These are phyloP conservation scores for Inonotus obliquus DNA, from an alignment of 1,284 basidiomycete genomes.

Conservation along the genomic window DNA sequence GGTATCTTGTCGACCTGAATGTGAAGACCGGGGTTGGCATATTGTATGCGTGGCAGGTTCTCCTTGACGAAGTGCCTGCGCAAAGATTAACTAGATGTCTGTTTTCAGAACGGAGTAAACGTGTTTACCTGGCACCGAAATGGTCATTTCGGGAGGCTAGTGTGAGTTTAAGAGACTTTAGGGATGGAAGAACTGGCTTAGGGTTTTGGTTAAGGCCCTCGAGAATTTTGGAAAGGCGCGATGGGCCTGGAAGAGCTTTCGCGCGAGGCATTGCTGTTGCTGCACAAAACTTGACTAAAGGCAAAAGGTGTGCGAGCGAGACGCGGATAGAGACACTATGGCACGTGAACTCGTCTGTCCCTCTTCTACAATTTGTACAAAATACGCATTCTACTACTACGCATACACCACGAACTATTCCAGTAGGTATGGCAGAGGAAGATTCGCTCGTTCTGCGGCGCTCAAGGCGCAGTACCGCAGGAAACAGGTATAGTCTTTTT, in stretches of 20 bases:
- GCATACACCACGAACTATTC: too few relatives aligned
- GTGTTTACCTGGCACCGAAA: slow-evolving; percentile 58
- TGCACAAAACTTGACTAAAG: not conserved
- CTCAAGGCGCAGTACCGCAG: slow-evolving; percentile 64
- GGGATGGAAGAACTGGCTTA: slow-evolving; percentile 44
- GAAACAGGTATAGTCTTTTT: slow-evolving; percentile 49
- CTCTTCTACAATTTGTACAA: too few relatives aligned
- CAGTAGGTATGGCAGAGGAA: slow-evolving; percentile 22
- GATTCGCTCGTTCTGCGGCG: slow-evolving; percentile 56
- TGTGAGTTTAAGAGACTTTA: slow-evolving; percentile 52
- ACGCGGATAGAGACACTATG: too few relatives aligned
- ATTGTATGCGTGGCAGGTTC: slow-evolving; percentile 67
- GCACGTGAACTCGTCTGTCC: not conserved
- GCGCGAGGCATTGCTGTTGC: slow-evolving; percentile 34
- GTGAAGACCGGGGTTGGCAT: slow-evolving; percentile 58
- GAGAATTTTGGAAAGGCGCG: slow-evolving; percentile 52
- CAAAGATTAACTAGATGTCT: not conserved
- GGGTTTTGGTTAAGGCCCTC: slow-evolving; percentile 49
- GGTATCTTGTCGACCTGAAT: slow-evolving; percentile 50
- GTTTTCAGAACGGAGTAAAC: not conserved
- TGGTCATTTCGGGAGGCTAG: slow-evolving; percentile 64
- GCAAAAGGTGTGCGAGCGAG: too few relatives aligned
- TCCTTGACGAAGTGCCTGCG: slow-evolving; percentile 71
- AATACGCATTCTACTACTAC: too few relatives aligned
- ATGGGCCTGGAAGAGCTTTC: slow-evolving; percentile 45